phyloP scores from a whole-genome alignment of 106 monocot species.

The Posidonia australis region DNA sequence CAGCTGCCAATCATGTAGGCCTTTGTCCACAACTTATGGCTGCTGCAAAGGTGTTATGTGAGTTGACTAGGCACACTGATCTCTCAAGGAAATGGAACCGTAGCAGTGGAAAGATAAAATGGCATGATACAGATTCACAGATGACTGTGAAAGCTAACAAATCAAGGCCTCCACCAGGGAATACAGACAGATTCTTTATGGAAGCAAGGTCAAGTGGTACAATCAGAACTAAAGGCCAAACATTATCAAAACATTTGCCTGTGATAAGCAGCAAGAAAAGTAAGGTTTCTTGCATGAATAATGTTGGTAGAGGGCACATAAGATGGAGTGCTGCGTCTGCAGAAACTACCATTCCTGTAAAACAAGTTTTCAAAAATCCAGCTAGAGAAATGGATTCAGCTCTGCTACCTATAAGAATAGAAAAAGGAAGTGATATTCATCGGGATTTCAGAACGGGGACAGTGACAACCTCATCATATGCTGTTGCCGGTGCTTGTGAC shows the following conservation, averaged over 20 bases:
- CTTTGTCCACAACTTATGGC: constrained; percentile 20
- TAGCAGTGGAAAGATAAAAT: constrained; percentile 17
- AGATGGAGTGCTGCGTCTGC: constrained; percentile 26
- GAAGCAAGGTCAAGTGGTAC: constrained; percentile 15
- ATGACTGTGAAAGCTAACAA: constrained; percentile 36
- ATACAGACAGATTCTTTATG: constrained; percentile 7
- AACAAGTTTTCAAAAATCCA: constrained; percentile 11
- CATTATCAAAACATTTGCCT: constrained; percentile 25
- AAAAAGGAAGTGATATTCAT: constrained; percentile 30
- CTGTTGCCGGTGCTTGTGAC: constrained; percentile 16
- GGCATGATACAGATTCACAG: constrained; percentile 22
- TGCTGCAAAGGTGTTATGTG: constrained; percentile 45
- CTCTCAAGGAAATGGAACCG: not conserved
- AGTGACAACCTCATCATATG: constrained; percentile 9
- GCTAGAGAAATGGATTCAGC: constrained; percentile 9
- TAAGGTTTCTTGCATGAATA: constrained; percentile 12
- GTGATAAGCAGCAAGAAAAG: constrained; percentile 18
- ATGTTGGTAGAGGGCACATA: constrained; percentile 18
- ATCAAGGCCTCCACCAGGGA: constrained; percentile 5
- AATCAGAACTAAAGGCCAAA: constrained; percentile 13
- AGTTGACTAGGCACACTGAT: constrained; percentile 10
- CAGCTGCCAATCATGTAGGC: constrained; percentile 18
- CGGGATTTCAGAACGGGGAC: constrained; percentile 30
- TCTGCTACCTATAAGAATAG: constrained; percentile 11
- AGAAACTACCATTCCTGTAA: constrained; percentile 17